A percentile compares a stretch with the other conserved stretches of the same genome.
Conservation (phyloP, 495 filamentous ascomycete genomes). For the Bathelium albidoporum region DNA sequence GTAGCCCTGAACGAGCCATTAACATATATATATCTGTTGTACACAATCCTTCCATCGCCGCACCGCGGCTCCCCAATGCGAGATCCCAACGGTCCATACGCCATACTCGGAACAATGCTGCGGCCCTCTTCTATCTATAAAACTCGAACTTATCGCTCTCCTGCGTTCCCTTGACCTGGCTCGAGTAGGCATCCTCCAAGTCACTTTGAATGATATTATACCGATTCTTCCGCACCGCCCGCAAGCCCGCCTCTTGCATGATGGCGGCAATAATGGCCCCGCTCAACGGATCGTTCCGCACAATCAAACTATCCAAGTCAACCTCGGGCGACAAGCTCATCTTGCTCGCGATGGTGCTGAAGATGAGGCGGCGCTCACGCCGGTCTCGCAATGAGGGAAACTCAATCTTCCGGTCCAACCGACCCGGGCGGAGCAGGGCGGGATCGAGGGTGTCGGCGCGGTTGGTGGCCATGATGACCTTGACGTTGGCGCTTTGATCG, state of each 20-base stretch:
- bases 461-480: slow-evolving; percentile 99
- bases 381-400: slow-evolving; percentile 87
- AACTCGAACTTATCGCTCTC: slow-evolving; percentile 73
- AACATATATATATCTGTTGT: not conserved
- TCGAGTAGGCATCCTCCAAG: slow-evolving; percentile 89
- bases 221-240: slow-evolving; percentile 93
- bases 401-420: slow-evolving; percentile 96
- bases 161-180: slow-evolving; percentile 81
- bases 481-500: slow-evolving; percentile 96
- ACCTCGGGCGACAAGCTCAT: slow-evolving; percentile 96
- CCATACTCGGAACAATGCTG: too few relatives aligned
- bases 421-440: slow-evolving; percentile 83
- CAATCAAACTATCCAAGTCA: slow-evolving; percentile 88
- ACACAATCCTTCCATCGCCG: not conserved
- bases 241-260: slow-evolving; percentile 95
- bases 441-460: slow-evolving; percentile 94
- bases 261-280: slow-evolving; percentile 96
- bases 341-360: slow-evolving; percentile 87
- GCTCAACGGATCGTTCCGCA: slow-evolving; percentile 88
- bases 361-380: slow-evolving; percentile 89
- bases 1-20: too few relatives aligned
- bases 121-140: slow-evolving; percentile 34
- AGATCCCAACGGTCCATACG: not conserved
- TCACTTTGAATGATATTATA: slow-evolving; percentile 98
- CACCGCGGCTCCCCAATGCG: not conserved